Base-by-base conservation (phyloP, 2,329 filamentous ascomycete genomes). In the Fusarium denticulatum region DNA sequence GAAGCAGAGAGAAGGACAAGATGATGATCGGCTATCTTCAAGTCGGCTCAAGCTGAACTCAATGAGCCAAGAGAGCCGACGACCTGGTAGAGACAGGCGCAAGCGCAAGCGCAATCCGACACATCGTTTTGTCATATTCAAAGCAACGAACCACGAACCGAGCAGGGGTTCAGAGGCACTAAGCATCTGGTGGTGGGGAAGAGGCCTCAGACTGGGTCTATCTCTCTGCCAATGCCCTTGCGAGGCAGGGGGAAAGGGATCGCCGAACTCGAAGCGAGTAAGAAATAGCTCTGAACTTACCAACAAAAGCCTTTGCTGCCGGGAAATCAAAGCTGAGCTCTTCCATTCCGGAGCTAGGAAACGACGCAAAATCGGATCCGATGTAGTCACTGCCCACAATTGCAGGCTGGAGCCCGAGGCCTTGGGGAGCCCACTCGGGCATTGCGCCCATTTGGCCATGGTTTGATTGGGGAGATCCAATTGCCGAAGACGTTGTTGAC, bases 401-500 rank as follows among this genome's bases (percentile, higher is more conserved):
- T 78, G 86, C 84, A 36, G 91, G 91, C 73, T 88, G 89, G 62
- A 92, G 85, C 57, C 87, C 88, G 40, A 93, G 83, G 60, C 87
- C 87, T 58, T 80, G 78, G 26, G 85, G 81, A 73, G 86, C 81
- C 89, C 90, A 93, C 67, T 90, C 88, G 50, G 90, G 85, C 57
- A 89, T 86, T 76, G 85, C 84, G 69, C 88, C 88, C 72, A 88
- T 82, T 74, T 88, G 88, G 63, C 87, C 87, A 77, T 88, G 87
- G 71, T 88, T 87, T 4, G 90, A 91, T 76, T 90, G 89, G 32
- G 91, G 91, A 28, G 91, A 93, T 64, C 90, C 90, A 70, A 91
- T 88, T 60, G 89, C 89, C 14, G 91, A 93, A 3, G 91, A 93
- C 12, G 91, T 85, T 8, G 89, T 89, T 58, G 92, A 93, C 59